phyloP scores from a whole-genome alignment of 2,329 filamentous ascomycete genomes.

The Leptographium wingfieldii region DNA sequence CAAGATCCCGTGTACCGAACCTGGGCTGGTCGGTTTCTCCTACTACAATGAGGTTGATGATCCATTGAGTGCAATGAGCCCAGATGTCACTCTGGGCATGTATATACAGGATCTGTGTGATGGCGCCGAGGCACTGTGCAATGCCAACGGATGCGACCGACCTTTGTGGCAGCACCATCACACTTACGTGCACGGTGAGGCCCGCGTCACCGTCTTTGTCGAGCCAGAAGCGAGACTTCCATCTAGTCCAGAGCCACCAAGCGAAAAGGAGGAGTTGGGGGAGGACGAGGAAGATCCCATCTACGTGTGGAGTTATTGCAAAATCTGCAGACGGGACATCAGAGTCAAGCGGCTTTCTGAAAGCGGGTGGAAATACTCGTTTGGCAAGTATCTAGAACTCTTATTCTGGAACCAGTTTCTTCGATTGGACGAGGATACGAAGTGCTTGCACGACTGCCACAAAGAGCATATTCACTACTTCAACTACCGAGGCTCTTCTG shows the following conservation, averaged over 20 bases:
- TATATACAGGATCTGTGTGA: constrained; percentile 87
- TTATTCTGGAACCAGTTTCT: constrained; percentile 89
- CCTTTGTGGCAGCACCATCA: constrained; percentile 87
- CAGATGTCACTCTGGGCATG: constrained; percentile 86
- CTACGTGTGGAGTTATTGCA: constrained; percentile 96
- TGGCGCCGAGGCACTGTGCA: constrained; percentile 63
- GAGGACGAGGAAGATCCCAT: constrained; percentile 46
- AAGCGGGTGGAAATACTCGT: constrained; percentile 94
- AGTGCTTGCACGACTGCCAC: constrained; percentile 83
- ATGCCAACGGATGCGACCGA: constrained; percentile 72
- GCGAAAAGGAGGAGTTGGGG: constrained; percentile 15
- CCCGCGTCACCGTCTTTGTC: constrained; percentile 82
- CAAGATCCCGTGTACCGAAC: constrained; percentile 85
- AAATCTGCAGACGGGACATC: constrained; percentile 81
- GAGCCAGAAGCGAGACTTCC: constrained; percentile 46
- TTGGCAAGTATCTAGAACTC: constrained; percentile 95
- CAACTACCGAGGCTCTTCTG: constrained; percentile 69
- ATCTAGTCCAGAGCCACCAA: constrained; percentile 46
- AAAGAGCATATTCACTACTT: constrained; percentile 89
- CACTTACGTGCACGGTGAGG: constrained; percentile 93
- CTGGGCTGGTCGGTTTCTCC: constrained; percentile 75
- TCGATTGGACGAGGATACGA: constrained; percentile 50
- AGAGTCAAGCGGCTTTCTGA: constrained; percentile 84
- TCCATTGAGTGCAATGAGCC: constrained; percentile 49
- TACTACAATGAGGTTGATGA: constrained; percentile 87